These are phyloP conservation scores for Oligophagozyma castellii DNA, from an alignment of 1,139 yeast genomes.

Conservation along the genomic window DNA sequence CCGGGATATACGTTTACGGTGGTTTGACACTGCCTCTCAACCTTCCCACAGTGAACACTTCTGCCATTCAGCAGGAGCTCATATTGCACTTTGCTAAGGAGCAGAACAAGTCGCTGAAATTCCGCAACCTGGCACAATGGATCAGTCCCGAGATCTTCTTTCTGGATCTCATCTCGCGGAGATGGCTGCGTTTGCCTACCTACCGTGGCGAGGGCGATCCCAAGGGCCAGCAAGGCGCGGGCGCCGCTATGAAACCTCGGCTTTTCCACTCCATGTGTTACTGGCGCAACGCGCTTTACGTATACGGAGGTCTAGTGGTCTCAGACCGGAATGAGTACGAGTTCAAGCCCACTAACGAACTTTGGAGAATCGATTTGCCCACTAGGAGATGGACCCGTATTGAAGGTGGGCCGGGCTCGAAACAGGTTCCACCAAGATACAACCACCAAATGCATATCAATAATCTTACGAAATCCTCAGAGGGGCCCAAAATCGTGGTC, in stretches of 20 bases:
- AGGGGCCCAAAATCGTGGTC: conserved; percentile 42
- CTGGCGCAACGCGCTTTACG: conserved; percentile 35
- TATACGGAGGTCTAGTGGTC: conserved; percentile 47
- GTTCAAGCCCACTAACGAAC: conserved; percentile 41
- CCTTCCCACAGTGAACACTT: conserved; percentile 27
- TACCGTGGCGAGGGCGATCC: no score
- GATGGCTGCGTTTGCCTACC: conserved; percentile 39
- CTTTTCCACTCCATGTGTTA: conserved; percentile 45
- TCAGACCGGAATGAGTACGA: conserved; percentile 23
- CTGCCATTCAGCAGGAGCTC: conserved; percentile 20
- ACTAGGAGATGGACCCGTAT: conserved; percentile 39
- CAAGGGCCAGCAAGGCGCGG: no score
- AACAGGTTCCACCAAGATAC: conserved; percentile 34
- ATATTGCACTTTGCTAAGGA: conserved; percentile 16
- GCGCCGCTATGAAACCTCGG: conserved; percentile 44
- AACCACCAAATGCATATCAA: conserved; percentile 40
- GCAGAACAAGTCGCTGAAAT: conserved; percentile 8
- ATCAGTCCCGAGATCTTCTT: conserved; percentile 45
- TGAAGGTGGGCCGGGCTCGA: conserved; percentile 16
- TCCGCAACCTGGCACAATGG: conserved; percentile 27
- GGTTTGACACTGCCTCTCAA: conserved; percentile 51
- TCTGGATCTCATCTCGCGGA: conserved; percentile 41
- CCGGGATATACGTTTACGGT: conserved; percentile 51
- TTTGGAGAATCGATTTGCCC: conserved; percentile 51
- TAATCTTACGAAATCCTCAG: conserved; percentile 29